Base-by-base conservation (phyloP, 148 eudicot species). In the Rhododendron mucronatum region DNA sequence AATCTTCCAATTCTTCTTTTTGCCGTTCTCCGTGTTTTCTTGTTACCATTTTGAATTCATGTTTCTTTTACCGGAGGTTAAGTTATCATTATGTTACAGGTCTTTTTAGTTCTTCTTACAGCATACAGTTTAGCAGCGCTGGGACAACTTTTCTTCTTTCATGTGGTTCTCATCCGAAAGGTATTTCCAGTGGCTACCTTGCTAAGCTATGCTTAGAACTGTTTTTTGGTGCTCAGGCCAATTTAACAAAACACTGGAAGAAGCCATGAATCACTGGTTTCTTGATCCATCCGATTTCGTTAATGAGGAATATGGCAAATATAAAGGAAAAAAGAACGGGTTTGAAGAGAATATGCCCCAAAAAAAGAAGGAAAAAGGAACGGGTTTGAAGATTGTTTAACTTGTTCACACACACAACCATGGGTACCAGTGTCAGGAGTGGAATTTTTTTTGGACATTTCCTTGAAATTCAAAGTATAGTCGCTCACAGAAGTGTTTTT, bases 71-170 rank as follows among this genome's bases (percentile, higher is more conserved):
- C 11, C 55, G 59, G 82, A 84, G 74, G 81, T 51, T 47, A 37
- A 33, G 21, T 80, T 82, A 20, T 74, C 33, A 30, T 12, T 85
- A 65, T 78, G 81, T 83, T 86, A 77, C 93, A 96, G 99, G 90
- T 92, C 47, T 39, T 96, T 77, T 86, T 96, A 88, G 90, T 91
- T 84, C 78, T 95, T 77, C 13, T 95, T 86, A 92, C 94, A 63
- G 91, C 94, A 9, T 96, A 96, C 85, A 91, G 97, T 85, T 85
- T 95, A 26, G 98, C 97, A 86, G 99, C 99, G 14, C 88, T 96
- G 87, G 97, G 98, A 84, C 99, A 96, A 73, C 97, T 96, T 84
- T 94, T 96, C 89, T 94, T 96, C 93, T 96, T 96, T 90, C 99
- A 96, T 85, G 86, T 94, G 18, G 91, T 96, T 86, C 98, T 96